A percentile compares a stretch with the other conserved stretches of the same genome.
phyloP scores from a whole-genome alignment of 2,329 filamentous ascomycete genomes.

The Amphichorda felina region DNA sequence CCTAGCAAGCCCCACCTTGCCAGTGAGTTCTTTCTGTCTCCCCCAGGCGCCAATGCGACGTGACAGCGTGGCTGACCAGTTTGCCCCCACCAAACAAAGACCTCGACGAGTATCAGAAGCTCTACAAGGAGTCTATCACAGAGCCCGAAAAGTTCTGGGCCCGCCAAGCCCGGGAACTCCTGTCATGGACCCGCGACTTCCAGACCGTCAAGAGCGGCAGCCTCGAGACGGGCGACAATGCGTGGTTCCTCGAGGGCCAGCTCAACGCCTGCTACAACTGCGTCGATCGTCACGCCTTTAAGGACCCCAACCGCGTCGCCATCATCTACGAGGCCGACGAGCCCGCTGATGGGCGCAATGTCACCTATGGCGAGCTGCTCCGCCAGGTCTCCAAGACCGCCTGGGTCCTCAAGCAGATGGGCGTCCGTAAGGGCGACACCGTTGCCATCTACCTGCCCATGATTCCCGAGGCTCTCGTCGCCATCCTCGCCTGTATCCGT shows the following conservation, averaged over 20 bases:
- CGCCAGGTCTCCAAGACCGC: conserved; percentile 82
- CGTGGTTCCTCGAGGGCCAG: conserved; percentile 90
- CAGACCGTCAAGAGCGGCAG: conserved; percentile 74
- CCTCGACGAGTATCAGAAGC: conserved; percentile 56
- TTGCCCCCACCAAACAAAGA: conserved; percentile 26
- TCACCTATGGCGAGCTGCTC: conserved; percentile 89
- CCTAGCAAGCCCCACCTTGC: conserved; percentile 56
- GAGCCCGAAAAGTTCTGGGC: conserved; percentile 88
- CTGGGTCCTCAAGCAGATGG: conserved; percentile 86
- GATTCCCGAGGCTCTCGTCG: conserved; percentile 91
- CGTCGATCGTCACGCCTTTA: conserved; percentile 91
- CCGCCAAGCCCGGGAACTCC: conserved; percentile 70
- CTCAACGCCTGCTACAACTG: conserved; percentile 97
- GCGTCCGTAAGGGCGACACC: conserved; percentile 92
- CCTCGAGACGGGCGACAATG: conserved; percentile 68
- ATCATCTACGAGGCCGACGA: conserved; percentile 99
- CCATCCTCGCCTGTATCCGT: conserved; percentile 80
- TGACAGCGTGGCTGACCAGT: background rate
- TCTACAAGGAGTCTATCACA: conserved; percentile 78
- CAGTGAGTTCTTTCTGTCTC: conserved; percentile 32
- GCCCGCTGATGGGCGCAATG: conserved; percentile 69
- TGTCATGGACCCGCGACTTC: conserved; percentile 87
- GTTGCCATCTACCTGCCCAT: conserved; percentile 97
- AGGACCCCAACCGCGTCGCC: conserved; percentile 83
- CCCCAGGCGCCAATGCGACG: conserved; percentile 1